Evolutionary conservation across 805 yeast genomes (phyloP), one percentile per base, ranked within the genome.

Genomic region (Kockiozyma suomiensis): DNA sequence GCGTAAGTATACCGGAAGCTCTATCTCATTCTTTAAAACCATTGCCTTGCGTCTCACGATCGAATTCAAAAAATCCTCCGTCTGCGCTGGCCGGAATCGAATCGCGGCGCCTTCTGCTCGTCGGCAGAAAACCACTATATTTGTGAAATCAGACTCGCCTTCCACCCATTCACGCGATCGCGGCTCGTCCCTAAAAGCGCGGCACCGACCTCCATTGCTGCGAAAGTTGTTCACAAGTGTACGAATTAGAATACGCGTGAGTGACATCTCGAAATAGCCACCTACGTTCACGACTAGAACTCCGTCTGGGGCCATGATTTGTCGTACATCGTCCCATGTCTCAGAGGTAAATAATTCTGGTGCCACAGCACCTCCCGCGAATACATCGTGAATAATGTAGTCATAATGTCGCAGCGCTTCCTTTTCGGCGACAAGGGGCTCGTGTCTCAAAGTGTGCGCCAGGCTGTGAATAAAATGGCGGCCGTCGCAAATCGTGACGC

Each of bases 201-300:
- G 54, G 25, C 60, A 54, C 6, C 50, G 48, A 23, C 61, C 66
- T 3, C 54, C 52, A 30, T 23, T 17, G 45, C 49, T 35, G 7
- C 49, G 21, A 40, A 62, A 62, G 4, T 35, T 32, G 4, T 52
- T 17, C 12, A 53, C 58, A n/a, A 62, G 38, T 17, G 66, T 58
- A 12, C 58, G 46, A 32, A 62, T 23, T 48, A 55, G 15, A 2
- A 62, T 26, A 15, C 54, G 47, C 33, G 54, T 45, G 4, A 50
- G 33, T 49, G 25, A 7, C 12, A 40, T 33, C 23, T 37, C 30
- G 43, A 56, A 40, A 30, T 62, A 54, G 8, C 65, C 66, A 1
- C 59, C 66, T n/a, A 62, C 19, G 33, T 62, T 60, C 28, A 57
- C 59, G n/a, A 56, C 66, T 21, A 62, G 37, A 12, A 62, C 59